phyloP scores from a whole-genome alignment of 345 rosid genomes.

The Cardamine chenopodiifolia region DNA sequence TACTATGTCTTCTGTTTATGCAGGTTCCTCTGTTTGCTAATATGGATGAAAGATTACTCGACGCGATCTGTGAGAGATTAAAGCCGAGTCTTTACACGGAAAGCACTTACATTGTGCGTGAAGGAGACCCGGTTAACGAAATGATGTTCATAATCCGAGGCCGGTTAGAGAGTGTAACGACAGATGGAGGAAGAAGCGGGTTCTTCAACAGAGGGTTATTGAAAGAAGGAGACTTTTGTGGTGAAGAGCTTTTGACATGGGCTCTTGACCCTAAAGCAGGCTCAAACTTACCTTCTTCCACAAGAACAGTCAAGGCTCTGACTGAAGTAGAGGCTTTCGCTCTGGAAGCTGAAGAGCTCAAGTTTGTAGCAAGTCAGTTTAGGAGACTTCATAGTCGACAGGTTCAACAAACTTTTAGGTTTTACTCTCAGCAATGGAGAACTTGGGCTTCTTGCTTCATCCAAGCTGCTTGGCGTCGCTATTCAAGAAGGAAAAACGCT shows the following conservation, averaged over 20 bases:
- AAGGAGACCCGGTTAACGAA: slow-evolving; percentile 92
- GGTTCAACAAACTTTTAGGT: slow-evolving; percentile 83
- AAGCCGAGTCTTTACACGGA: slow-evolving; percentile 87
- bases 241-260: slow-evolving; percentile 95
- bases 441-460: slow-evolving; percentile 90
- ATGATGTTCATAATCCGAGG: slow-evolving; percentile 93
- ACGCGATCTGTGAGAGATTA: slow-evolving; percentile 83
- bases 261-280: slow-evolving; percentile 90
- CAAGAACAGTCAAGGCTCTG: slow-evolving; percentile 76
- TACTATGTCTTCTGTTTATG: slow-evolving; percentile 4
- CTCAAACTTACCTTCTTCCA: slow-evolving; percentile 76
- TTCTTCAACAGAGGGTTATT: slow-evolving; percentile 74
- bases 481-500: slow-evolving; percentile 58
- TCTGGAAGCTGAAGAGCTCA: slow-evolving; percentile 81
- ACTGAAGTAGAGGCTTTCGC: slow-evolving; percentile 90
- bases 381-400: slow-evolving; percentile 85
- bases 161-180: slow-evolving; percentile 78
- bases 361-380: slow-evolving; percentile 83
- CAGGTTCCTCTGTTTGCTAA: slow-evolving; percentile 91
- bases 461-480: slow-evolving; percentile 79
- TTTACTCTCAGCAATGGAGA: slow-evolving; percentile 94
- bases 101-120: slow-evolving; percentile 71
- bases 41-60: slow-evolving; percentile 84
- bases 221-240: slow-evolving; percentile 84
- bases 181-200: slow-evolving; percentile 93